phyloP scores from a whole-genome alignment of 1,139 yeast species.

The Blastobotrys aristatus region DNA sequence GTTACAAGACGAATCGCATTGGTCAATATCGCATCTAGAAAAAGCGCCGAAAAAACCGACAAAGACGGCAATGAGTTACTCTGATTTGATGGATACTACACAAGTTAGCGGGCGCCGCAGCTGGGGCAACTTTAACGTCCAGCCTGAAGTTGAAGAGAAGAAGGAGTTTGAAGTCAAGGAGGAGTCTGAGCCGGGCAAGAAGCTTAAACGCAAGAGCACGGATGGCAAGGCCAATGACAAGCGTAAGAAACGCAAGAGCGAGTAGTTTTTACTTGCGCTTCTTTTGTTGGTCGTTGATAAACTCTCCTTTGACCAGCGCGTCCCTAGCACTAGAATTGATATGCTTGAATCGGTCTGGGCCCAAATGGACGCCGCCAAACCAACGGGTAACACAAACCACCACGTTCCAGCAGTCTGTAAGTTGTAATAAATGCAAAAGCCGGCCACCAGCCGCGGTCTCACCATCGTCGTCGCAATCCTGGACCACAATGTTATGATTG shows the following conservation, averaged over 20 bases:
- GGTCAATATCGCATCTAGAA: conserved; percentile 41
- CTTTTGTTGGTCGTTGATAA: conserved; percentile 31
- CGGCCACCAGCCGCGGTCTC: conserved; percentile 96
- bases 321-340: conserved; percentile 86
- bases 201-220: not conserved
- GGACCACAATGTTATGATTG: conserved; percentile 48
- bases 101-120: conserved; percentile 21
- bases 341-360: conserved; percentile 87
- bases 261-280: conserved; percentile 7
- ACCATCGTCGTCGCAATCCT: conserved; percentile 96
- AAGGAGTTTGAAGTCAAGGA: conserved; percentile 9
- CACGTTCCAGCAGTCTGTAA: conserved; percentile 75
- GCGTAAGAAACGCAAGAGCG: conserved; percentile 3
- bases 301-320: conserved; percentile 64
- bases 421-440: conserved; percentile 69
- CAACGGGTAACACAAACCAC: conserved; percentile 86
- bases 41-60: not conserved
- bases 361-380: conserved; percentile 90
- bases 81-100: conserved; percentile 20
- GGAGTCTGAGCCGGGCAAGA: not conserved
- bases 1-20: conserved; percentile 51
- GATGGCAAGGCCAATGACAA: conserved; percentile 1
- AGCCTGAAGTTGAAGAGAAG: conserved; percentile 11
- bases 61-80: conserved; percentile 21
- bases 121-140: conserved; percentile 23